Base-by-base conservation (phyloP, 164 flowering plant species). In the Vitis vinifera region DNA sequence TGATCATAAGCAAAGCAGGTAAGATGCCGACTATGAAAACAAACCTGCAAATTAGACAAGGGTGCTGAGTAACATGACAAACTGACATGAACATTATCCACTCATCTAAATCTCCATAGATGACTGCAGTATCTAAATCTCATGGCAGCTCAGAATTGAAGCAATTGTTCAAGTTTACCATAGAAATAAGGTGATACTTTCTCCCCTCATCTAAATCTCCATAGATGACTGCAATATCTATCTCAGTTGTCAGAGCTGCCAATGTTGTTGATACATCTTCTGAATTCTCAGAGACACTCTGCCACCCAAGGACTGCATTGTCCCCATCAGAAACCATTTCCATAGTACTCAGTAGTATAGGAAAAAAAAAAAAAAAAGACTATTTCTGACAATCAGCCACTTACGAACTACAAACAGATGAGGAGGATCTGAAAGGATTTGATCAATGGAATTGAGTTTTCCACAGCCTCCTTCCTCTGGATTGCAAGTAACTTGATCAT, bases 381-480 rank as follows among this genome's bases (percentile, higher is more conserved):
- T 0, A 37, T 37, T 59, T 13, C 9, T 3, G 10, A 27, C n/a
- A 2, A 12, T 13, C 3, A 9, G 10, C 9, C 47, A 27, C 15
- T 27, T 50, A 48, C 53, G 53, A 14, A n/a, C 16, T 9, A 30
- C 49, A 23, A 63, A 63, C 52, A 63, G 19, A 47, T 13, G 66
- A 9, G 66, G 66, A 47, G 53, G 27, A 48, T 23, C 27, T 47
- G 53, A 63, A 0, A 63, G 30, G 4, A 47, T 15, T 47, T 48
- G 66, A 14, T 48, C 23, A 3, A 63, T 15, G 8, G 10, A 23
- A 52, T 48, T 48, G 47, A 48, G 53, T 13, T 47, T 48, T 48
- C 66, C 66, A 63, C 66, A 63, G 53, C 66, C 66, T 7, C 53
- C 66, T 63, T 51, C 51, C 30, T 47, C 27, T 47, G 51, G 53